phyloP scores from a whole-genome alignment of 306 rosid genomes.

The Sesbania bispinosa region DNA sequence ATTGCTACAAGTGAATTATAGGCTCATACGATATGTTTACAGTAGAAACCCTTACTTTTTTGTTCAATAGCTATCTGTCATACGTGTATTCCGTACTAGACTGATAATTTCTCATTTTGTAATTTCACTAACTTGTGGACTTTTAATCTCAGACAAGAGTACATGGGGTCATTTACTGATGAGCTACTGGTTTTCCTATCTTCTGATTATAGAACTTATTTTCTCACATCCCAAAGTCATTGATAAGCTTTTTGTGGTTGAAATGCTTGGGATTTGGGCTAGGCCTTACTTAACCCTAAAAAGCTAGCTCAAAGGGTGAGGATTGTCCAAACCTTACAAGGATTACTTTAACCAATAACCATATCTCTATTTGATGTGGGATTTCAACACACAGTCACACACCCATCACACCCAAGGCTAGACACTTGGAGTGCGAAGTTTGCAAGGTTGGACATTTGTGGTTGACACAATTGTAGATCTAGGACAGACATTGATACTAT shows the following conservation, averaged over 20 bases:
- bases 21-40: slow-evolving; percentile 14
- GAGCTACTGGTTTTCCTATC: slow-evolving; percentile 13
- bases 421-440: too few relatives aligned
- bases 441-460: too few relatives aligned
- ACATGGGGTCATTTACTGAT: background rate
- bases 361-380: too few relatives aligned
- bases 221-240: background rate
- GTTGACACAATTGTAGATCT: too few relatives aligned
- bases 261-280: too few relatives aligned
- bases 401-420: too few relatives aligned
- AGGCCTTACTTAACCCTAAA: too few relatives aligned
- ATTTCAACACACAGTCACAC: too few relatives aligned
- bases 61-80: background rate
- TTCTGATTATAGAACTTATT: background rate
- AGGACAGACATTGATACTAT: too few relatives aligned
- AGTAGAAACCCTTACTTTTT: background rate
- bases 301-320: too few relatives aligned
- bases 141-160: background rate
- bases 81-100: background rate
- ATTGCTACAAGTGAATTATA: background rate
- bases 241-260: background rate
- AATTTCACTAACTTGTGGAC: background rate
- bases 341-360: too few relatives aligned
- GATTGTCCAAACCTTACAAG: too few relatives aligned
- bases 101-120: slow-evolving; percentile 4